These are phyloP conservation scores for Urtica urens DNA, from an alignment of 306 rosid genomes.

Conservation along the genomic window DNA sequence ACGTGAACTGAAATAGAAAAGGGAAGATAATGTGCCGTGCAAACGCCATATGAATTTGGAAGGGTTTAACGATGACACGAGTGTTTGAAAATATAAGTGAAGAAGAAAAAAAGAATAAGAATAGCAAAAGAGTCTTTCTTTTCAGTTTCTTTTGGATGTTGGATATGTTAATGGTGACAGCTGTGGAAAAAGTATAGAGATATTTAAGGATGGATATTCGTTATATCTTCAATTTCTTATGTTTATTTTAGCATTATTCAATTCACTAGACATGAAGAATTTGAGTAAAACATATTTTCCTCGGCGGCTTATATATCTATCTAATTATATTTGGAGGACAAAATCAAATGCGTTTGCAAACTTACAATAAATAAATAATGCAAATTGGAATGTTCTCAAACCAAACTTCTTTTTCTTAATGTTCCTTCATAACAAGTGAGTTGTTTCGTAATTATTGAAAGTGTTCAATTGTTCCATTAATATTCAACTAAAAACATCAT, in stretches of 20 bases:
- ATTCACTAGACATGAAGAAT: no score
- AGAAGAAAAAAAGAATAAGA: not conserved
- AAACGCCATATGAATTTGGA: constrained; percentile 1
- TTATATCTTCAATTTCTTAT: constrained; percentile 16
- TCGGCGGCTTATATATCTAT: no score
- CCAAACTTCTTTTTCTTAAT: no score
- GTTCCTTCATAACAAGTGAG: no score
- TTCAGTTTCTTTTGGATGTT: constrained; percentile 10
- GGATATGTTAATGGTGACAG: constrained; percentile 30
- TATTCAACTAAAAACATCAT: no score
- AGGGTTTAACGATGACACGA: not conserved
- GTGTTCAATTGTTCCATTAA: no score
- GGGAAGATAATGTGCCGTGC: not conserved
- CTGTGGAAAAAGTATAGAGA: constrained; percentile 27
- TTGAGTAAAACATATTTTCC: no score
- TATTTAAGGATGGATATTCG: constrained; percentile 14
- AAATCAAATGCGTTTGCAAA: no score
- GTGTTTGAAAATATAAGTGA: not conserved
- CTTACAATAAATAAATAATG: no score
- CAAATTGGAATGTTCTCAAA: no score
- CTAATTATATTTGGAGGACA: no score
- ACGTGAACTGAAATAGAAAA: not conserved
- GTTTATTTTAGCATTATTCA: constrained; percentile 9
- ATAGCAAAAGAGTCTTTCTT: not conserved
- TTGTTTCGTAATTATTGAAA: no score